phyloP scores from a whole-genome alignment of 129 eudicot species.

The Ambrosia trifida region DNA sequence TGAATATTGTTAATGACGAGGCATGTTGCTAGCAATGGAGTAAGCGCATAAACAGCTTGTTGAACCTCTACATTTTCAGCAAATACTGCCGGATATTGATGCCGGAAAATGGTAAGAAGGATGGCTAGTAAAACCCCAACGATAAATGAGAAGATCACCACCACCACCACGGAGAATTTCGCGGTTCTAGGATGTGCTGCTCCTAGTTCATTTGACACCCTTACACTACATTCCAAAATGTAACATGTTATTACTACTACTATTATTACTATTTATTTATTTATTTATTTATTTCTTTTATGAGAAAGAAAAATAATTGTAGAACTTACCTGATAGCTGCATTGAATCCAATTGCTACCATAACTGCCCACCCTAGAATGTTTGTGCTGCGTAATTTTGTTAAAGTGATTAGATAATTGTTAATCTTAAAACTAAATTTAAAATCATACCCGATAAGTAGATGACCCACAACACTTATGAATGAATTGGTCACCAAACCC shows the following conservation, averaged over 20 bases:
- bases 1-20: slow-evolving; percentile 46
- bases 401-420: not conserved
- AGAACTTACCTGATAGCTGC: slow-evolving; percentile 49
- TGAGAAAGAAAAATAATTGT: not conserved
- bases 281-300: not conserved
- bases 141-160: slow-evolving; percentile 28
- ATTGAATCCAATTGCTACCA: slow-evolving; percentile 53
- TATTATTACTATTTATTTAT: not conserved
- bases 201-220: slow-evolving; percentile 55
- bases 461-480: too few relatives aligned
- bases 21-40: slow-evolving; percentile 42
- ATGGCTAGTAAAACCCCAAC: slow-evolving; percentile 29
- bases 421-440: not conserved
- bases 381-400: slow-evolving; percentile 41
- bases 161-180: slow-evolving; percentile 48
- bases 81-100: slow-evolving; percentile 44
- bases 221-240: slow-evolving; percentile 33
- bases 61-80: slow-evolving; percentile 34
- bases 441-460: too few relatives aligned
- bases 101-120: slow-evolving; percentile 30
- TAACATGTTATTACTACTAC: not conserved
- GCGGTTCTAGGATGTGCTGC: slow-evolving; percentile 57
- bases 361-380: slow-evolving; percentile 53
- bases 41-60: slow-evolving; percentile 40
- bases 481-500: too few relatives aligned